Percentiles rank a stretch among this genome's conserved stretches.
phyloP scores from a whole-genome alignment of 441 rosid species.

The Pelargonium australe region DNA sequence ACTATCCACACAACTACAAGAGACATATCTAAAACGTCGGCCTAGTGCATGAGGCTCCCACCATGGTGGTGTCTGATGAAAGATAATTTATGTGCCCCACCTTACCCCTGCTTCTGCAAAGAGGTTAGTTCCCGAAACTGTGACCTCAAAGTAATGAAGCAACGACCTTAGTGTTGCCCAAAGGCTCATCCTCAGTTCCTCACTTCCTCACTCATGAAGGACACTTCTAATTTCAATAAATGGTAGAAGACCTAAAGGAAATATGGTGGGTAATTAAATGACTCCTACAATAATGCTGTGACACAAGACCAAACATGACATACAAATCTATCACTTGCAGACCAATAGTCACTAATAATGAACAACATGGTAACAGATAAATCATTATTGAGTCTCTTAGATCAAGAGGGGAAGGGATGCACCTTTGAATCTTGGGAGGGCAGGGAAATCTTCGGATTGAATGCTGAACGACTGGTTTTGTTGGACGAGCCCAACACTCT shows the following conservation, averaged over 20 bases:
- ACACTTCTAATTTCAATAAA: background rate
- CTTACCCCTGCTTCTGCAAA: too few relatives aligned
- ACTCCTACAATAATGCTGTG: background rate
- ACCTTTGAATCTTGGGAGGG: constrained; percentile 9
- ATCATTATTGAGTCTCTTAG: background rate
- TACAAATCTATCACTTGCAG: background rate
- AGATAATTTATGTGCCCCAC: too few relatives aligned
- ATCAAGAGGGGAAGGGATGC: background rate
- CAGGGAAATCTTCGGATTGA: constrained; percentile 11
- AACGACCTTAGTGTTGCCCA: too few relatives aligned
- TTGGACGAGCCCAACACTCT: constrained; percentile 6
- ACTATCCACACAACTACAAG: too few relatives aligned
- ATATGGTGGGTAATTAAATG: background rate
- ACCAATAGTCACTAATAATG: background rate
- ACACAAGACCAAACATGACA: background rate
- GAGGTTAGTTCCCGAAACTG: too few relatives aligned
- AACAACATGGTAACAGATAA: background rate
- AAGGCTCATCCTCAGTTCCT: too few relatives aligned
- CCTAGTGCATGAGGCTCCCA: too few relatives aligned
- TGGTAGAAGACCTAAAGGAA: background rate
- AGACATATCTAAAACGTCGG: too few relatives aligned
- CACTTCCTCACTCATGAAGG: too few relatives aligned
- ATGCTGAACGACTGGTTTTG: constrained; percentile 4
- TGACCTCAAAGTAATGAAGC: too few relatives aligned
- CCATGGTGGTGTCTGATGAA: too few relatives aligned